phyloP scores from a whole-genome alignment of 306 rosid species.

The Cucurbita pepo region DNA sequence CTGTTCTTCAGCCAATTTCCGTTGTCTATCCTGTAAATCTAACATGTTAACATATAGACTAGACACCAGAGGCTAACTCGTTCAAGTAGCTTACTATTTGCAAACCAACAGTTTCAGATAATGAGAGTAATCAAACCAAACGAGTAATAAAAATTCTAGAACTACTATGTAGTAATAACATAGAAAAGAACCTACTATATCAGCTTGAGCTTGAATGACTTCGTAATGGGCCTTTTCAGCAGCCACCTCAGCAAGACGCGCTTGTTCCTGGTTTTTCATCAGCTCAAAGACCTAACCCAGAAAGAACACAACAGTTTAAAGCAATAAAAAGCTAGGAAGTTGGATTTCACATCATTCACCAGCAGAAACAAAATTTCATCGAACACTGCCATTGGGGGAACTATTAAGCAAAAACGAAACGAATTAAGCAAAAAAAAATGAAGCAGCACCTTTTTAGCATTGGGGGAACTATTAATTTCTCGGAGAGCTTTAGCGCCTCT shows the following conservation, averaged over 20 bases:
- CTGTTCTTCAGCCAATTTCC: constrained; percentile 74
- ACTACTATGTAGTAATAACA: neutral
- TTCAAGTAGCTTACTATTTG: neutral
- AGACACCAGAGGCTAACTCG: neutral
- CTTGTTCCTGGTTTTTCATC: constrained; percentile 69
- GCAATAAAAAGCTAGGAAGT: neutral
- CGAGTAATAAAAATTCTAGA: neutral
- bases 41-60: neutral
- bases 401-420: neutral
- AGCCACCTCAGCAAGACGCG: constrained; percentile 59
- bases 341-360: neutral
- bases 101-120: neutral
- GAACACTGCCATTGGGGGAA: neutral
- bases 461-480: constrained; percentile 51
- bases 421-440: neutral
- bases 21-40: constrained; percentile 53
- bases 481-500: constrained; percentile 88
- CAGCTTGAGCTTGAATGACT: constrained; percentile 53
- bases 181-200: constrained; percentile 41
- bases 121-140: neutral
- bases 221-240: constrained; percentile 71
- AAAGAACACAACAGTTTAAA: constrained; percentile 7
- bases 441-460: constrained; percentile 42
- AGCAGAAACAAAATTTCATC: neutral
- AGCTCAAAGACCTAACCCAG: constrained; percentile 53